These are phyloP conservation scores for Xylariaceae sp. DNA, from an alignment of 2,329 filamentous ascomycete species.

Conservation along the genomic window DNA sequence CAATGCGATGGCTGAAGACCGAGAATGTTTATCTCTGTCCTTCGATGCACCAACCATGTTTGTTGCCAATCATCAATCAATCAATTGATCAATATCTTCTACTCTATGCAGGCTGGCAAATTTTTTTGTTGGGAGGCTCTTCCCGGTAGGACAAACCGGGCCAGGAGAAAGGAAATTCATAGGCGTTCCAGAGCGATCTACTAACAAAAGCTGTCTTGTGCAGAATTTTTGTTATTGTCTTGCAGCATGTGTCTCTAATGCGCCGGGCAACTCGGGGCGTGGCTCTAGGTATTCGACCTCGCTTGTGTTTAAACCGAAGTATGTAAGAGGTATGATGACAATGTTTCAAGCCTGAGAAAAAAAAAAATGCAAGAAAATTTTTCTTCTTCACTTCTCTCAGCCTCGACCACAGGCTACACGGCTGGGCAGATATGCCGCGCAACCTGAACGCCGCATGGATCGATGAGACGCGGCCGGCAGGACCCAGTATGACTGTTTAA, in stretches of 20 bases:
- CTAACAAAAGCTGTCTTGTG: slow-evolving; percentile 10
- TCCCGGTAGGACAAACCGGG: slow-evolving; percentile 24
- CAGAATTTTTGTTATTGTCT: slow-evolving; percentile 25
- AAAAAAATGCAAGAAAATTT: slow-evolving; percentile 18
- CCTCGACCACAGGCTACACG: slow-evolving; percentile 21
- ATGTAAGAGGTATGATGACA: slow-evolving; percentile 20
- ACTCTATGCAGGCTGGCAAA: slow-evolving; percentile 9
- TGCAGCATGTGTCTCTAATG: slow-evolving; percentile 23
- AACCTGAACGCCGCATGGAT: not conserved
- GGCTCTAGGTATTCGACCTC: slow-evolving; percentile 22
- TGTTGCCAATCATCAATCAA: slow-evolving; percentile 7
- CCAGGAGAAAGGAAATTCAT: slow-evolving; percentile 22
- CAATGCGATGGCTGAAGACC: too few species aligned
- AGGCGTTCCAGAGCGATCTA: slow-evolving; percentile 24
- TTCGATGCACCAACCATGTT: not conserved
- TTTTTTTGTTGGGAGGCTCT: slow-evolving; percentile 18
- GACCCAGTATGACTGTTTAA: not conserved
- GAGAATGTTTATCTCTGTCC: not conserved
- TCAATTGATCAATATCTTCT: slow-evolving; percentile 10
- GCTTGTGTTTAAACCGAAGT: slow-evolving; percentile 20
- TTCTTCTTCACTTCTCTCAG: slow-evolving; percentile 19
- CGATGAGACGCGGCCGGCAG: not conserved
- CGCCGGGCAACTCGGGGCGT: slow-evolving; percentile 20
- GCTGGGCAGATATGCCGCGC: slow-evolving; percentile 1
- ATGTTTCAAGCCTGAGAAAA: slow-evolving; percentile 30